These are phyloP conservation scores for Zarea fungicola DNA, from an alignment of 2,329 filamentous ascomycete species.

Conservation along the genomic window DNA sequence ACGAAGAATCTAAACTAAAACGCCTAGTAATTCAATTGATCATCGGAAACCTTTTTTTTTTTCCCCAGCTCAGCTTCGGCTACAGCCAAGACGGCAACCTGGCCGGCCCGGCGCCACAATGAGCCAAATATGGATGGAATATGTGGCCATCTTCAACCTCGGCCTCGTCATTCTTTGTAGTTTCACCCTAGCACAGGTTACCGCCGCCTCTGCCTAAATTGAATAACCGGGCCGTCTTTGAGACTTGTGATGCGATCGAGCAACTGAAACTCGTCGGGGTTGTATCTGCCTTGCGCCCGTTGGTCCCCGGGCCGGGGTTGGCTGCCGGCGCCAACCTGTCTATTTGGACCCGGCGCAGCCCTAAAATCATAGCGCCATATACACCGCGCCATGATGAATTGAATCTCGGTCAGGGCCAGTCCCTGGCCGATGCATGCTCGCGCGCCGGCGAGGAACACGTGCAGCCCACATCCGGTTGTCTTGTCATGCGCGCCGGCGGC, in stretches of 20 bases:
- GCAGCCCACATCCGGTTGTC: background rate
- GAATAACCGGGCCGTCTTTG: background rate
- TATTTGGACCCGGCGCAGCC: background rate
- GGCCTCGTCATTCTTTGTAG: too few relatives aligned
- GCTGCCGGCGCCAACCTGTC: background rate
- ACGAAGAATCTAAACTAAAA: too few relatives aligned
- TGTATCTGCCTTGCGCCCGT: background rate
- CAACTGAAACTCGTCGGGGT: background rate
- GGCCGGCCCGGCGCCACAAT: too few relatives aligned
- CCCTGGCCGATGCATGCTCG: background rate
- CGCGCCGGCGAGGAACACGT: background rate
- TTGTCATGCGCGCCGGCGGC: too few relatives aligned
- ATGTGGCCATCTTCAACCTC: too few relatives aligned
- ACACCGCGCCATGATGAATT: background rate
- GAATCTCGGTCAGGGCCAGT: background rate
- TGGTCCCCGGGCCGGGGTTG: background rate
- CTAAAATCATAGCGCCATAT: background rate
- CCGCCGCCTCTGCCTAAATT: too few relatives aligned
- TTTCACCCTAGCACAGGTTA: too few relatives aligned
- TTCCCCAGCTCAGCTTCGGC: too few relatives aligned
- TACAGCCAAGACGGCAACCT: too few relatives aligned
- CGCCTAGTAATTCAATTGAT: too few relatives aligned
- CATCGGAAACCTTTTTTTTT: too few relatives aligned
- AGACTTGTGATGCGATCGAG: background rate
- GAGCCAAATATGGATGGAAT: too few relatives aligned